A percentile compares a stretch with the other conserved stretches of the same genome.
These are phyloP conservation scores for Metarhizium brunneum DNA, from an alignment of 2,329 filamentous ascomycete genomes.

Conservation along the genomic window DNA sequence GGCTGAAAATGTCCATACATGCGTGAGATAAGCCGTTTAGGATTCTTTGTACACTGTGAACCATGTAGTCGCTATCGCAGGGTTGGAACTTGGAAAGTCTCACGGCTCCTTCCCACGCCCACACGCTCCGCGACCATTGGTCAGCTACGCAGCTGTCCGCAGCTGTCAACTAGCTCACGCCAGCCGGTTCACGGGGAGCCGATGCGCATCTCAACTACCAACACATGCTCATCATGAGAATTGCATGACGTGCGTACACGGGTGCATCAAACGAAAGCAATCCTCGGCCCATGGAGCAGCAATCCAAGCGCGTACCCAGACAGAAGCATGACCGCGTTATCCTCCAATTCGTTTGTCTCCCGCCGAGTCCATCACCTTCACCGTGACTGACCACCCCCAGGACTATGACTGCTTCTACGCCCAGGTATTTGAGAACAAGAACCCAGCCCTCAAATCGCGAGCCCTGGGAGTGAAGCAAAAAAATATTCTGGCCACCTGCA, in stretches of 20 bases:
- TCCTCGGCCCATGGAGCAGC: constrained; percentile 7
- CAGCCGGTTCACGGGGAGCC: no score
- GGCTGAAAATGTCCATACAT: no score
- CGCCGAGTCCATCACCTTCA: neutral
- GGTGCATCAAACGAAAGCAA: neutral
- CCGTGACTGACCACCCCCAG: constrained; percentile 15
- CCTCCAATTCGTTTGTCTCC: constrained; percentile 64
- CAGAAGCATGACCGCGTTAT: constrained; percentile 60
- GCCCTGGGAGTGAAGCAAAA: constrained; percentile 87
- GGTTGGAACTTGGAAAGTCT: no score
- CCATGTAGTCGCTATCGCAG: no score
- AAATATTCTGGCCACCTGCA: constrained; percentile 86
- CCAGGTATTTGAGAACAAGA: constrained; percentile 75
- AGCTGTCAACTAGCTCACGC: no score
- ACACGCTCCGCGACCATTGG: no score
- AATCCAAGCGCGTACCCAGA: constrained; percentile 21
- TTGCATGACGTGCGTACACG: neutral
- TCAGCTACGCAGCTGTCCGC: no score
- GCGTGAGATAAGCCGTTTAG: no score
- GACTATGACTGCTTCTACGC: constrained; percentile 93
- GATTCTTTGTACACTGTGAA: no score
- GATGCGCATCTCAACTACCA: neutral
- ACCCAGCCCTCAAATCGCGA: constrained; percentile 60
- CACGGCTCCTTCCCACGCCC: no score
- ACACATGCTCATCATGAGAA: no score